Evolutionary conservation across 2,329 filamentous ascomycete genomes (phyloP).

Genomic region (Pyrenophora tritici-repentis): DNA sequence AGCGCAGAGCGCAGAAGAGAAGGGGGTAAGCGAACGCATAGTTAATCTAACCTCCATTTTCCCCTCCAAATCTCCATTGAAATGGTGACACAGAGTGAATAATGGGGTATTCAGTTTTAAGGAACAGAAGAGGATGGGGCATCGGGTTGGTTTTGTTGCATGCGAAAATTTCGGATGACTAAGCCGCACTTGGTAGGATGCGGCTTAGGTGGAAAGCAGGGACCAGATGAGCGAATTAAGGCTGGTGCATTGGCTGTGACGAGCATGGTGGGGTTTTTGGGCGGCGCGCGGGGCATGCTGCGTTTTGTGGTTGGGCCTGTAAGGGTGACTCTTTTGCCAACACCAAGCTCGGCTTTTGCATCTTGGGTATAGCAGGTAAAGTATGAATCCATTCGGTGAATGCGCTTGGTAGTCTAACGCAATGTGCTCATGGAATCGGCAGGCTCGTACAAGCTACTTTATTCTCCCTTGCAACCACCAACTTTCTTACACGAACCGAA

Average conservation of each 20-base stretch:
- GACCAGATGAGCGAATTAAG: conserved; percentile 20
- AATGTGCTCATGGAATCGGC: conserved; percentile 3
- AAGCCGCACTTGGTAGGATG: conserved; percentile 21
- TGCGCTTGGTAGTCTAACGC: conserved; percentile 10
- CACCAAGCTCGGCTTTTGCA: neutral
- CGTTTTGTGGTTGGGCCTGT: conserved; percentile 13
- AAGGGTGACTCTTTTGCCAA: conserved; percentile 19
- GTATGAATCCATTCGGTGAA: neutral
- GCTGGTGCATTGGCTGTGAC: conserved; percentile 21
- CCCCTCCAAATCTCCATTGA: conserved; percentile 67
- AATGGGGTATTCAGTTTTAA: conserved; percentile 54
- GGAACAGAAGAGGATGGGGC: conserved; percentile 30
- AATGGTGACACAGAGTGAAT: conserved; percentile 69
- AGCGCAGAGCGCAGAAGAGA: conserved; percentile 49
- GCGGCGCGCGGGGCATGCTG: conserved; percentile 13
- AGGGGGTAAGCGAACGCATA: conserved; percentile 63
- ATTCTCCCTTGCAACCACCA: conserved; percentile 6
- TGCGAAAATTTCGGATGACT: conserved; percentile 33
- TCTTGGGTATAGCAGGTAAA: conserved; percentile 4
- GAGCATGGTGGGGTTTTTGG: conserved; percentile 19
- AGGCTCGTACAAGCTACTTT: conserved; percentile 15
- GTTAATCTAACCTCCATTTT: conserved; percentile 66
- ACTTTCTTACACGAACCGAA: conserved; percentile 2
- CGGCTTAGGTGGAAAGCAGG: conserved; percentile 1
- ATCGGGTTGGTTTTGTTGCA: conserved; percentile 13